Evolutionary conservation across 768 basidiomycete genomes (phyloP).

Genomic region (Trametes meyenii): DNA sequence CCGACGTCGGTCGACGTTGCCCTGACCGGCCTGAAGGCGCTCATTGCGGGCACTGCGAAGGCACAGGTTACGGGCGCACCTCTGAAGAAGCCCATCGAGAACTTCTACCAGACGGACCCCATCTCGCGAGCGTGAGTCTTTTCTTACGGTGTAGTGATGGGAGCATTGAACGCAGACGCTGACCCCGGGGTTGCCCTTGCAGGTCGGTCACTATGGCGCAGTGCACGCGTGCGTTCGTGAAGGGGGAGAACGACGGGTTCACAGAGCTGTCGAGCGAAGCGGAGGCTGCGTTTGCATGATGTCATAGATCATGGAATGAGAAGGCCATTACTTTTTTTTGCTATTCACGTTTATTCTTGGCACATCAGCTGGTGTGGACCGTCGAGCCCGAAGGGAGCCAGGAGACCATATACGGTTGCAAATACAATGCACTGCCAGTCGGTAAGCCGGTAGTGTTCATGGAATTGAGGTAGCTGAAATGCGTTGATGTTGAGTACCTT

Average conservation of each 20-base stretch:
- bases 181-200: conserved; percentile 2
- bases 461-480: too few relatives aligned
- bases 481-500: too few relatives aligned
- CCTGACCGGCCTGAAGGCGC: conserved; percentile 63
- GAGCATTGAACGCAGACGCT: background rate
- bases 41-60: conserved; percentile 53
- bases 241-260: conserved; percentile 66
- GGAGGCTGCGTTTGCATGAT: conserved; percentile 49
- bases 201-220: conserved; percentile 97
- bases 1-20: conserved; percentile 73
- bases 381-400: too few relatives aligned
- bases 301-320: conserved; percentile 21
- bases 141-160: background rate
- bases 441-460: too few relatives aligned
- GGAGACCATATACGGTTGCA: too few relatives aligned
- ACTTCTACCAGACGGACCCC: conserved; percentile 97
- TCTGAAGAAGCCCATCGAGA: conserved; percentile 80
- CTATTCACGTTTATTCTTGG: background rate
- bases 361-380: too few relatives aligned
- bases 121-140: conserved; percentile 87
- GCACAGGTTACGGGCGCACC: conserved; percentile 59
- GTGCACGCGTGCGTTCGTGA: conserved; percentile 85
- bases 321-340: conserved; percentile 3
- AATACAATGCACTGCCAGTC: too few relatives aligned
- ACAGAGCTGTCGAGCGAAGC: conserved; percentile 48